Percentiles rank a stretch among this genome's conserved stretches.
Conservation (phyloP, 2,329 filamentous ascomycete genomes). For the Claviceps sp. region DNA sequence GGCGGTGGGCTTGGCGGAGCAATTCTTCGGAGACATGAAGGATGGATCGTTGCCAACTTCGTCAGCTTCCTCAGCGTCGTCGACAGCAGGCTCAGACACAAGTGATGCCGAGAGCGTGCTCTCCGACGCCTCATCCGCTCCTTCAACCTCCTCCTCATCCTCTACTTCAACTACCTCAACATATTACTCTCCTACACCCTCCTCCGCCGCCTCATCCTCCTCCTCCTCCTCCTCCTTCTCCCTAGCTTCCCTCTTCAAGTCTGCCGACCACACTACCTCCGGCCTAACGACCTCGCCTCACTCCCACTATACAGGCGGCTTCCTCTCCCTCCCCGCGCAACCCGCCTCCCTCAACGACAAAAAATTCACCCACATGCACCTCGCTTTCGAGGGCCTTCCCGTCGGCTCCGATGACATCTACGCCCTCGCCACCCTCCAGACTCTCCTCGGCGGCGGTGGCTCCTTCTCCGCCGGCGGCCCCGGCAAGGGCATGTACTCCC, state of each 20-base stretch:
- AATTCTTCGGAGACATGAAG: constrained; percentile 88
- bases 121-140: constrained; percentile 20
- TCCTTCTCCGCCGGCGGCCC: constrained; percentile 95
- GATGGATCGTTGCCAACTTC: constrained; percentile 4
- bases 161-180: constrained; percentile 10
- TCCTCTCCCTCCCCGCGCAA: constrained; percentile 70
- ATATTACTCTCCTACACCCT: constrained; percentile 14
- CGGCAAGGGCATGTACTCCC: constrained; percentile 98
- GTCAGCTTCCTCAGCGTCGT: constrained; percentile 19
- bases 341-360: constrained; percentile 68
- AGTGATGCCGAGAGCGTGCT: constrained; percentile 24
- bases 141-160: constrained; percentile 20
- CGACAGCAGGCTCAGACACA: constrained; percentile 45
- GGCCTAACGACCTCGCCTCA: constrained; percentile 45
- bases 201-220: constrained; percentile 17
- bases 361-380: constrained; percentile 80
- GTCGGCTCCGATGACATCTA: constrained; percentile 90
- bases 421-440: constrained; percentile 88
- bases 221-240: constrained; percentile 26
- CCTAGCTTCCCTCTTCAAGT: too few relatives aligned
- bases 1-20: constrained; percentile 65
- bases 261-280: constrained; percentile 7
- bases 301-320: constrained; percentile 85
- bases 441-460: constrained; percentile 85
- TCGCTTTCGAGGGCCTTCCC: constrained; percentile 89